Conservation (phyloP, 139 green algal genomes). For the Picochlorum sp. region DNA sequence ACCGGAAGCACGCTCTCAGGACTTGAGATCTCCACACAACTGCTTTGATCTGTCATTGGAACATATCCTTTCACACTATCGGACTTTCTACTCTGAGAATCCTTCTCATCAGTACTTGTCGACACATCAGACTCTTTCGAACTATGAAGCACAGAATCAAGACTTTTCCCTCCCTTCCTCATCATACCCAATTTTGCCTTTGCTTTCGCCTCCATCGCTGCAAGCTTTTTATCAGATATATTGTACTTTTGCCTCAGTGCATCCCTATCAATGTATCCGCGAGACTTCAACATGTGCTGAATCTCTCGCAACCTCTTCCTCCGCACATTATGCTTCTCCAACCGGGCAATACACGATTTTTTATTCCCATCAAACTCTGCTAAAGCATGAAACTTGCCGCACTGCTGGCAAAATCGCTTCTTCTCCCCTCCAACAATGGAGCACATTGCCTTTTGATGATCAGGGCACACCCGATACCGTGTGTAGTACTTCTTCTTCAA, state of each 20-base stretch:
- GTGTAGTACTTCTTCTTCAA: slow-evolving; percentile 65
- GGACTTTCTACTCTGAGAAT: background rate
- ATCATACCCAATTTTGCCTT: background rate
- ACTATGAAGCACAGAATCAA: background rate
- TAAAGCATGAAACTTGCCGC: slow-evolving; percentile 23
- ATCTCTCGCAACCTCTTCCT: slow-evolving; percentile 35
- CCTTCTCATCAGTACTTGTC: slow-evolving; percentile 1
- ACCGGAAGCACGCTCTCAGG: background rate
- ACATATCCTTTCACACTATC: too few species aligned
- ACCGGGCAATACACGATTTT: slow-evolving; percentile 28
- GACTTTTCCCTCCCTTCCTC: background rate
- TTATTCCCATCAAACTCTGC: slow-evolving; percentile 37
- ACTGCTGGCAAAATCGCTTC: slow-evolving; percentile 37
- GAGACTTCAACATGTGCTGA: slow-evolving; percentile 23
- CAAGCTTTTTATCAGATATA: slow-evolving; percentile 21
- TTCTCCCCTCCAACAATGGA: slow-evolving; percentile 14
- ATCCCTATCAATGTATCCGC: slow-evolving; percentile 18
- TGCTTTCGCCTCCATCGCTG: slow-evolving; percentile 3
- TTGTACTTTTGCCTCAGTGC: slow-evolving; percentile 18
- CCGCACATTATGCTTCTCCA: slow-evolving; percentile 59
- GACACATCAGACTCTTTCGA: background rate
- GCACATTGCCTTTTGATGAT: slow-evolving; percentile 43
- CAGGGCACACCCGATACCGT: slow-evolving; percentile 66
- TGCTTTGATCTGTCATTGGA: background rate
- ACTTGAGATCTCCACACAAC: background rate